Percentiles rank a stretch among this genome's conserved stretches.
These are phyloP conservation scores for Globisporangium parvum DNA, from an alignment of 352 stramenopile species.

Conservation along the genomic window DNA sequence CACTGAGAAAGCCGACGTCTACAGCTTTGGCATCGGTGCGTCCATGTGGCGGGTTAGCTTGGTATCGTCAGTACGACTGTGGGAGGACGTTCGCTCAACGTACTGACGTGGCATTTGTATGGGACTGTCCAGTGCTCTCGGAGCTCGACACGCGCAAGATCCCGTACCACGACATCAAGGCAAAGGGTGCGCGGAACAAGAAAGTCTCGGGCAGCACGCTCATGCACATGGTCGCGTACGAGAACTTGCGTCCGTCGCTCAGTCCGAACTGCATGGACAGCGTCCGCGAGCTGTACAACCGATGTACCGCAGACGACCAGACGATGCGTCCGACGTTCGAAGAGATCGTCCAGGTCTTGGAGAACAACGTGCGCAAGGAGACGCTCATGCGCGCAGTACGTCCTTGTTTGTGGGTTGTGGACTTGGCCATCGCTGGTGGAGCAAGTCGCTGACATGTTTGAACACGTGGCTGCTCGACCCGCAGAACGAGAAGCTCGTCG, in stretches of 20 bases:
- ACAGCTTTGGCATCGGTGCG: constrained; percentile 84
- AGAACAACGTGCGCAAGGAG: constrained; percentile 83
- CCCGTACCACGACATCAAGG: constrained; percentile 86
- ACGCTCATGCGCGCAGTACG: constrained; percentile 74
- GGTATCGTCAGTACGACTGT: background rate
- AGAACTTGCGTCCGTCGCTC: constrained; percentile 78
- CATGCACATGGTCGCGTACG: constrained; percentile 89
- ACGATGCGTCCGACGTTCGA: constrained; percentile 73
- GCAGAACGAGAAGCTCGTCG: constrained; percentile 19
- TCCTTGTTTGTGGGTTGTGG: constrained; percentile 8
- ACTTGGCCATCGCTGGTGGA: too few relatives aligned
- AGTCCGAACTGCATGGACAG: constrained; percentile 82
- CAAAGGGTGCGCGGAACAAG: constrained; percentile 75
- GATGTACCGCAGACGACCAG: constrained; percentile 77
- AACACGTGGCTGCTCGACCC: background rate
- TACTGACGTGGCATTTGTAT: constrained; percentile 5
- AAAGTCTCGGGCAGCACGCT: constrained; percentile 81
- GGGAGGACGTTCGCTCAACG: background rate
- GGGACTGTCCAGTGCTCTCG: constrained; percentile 47
- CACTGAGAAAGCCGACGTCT: constrained; percentile 86
- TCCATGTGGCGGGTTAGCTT: too few relatives aligned
- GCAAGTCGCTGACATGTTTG: background rate
- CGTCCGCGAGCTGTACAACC: constrained; percentile 72
- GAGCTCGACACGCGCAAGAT: constrained; percentile 85
- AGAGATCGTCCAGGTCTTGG: constrained; percentile 80